These are phyloP conservation scores for Cetraspora pellucida DNA, from an alignment of 192 early-diverging fungal species.

Conservation along the genomic window DNA sequence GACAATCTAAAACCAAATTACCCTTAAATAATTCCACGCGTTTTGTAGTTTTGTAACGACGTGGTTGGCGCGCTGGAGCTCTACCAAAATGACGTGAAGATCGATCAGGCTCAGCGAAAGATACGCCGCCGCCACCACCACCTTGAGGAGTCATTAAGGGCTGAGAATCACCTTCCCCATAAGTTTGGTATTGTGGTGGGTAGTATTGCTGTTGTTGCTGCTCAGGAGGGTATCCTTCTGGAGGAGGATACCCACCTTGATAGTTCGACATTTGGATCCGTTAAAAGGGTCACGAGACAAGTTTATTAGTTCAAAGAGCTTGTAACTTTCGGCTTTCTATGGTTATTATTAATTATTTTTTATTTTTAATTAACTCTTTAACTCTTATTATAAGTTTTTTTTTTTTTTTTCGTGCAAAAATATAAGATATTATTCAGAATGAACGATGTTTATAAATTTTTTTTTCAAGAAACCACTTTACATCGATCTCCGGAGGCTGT, in stretches of 20 bases:
- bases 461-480: no score
- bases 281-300: no score
- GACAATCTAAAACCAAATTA: slow-evolving; percentile 75
- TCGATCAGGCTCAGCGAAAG: not conserved
- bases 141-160: not conserved
- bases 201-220: not conserved
- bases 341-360: no score
- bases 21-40: slow-evolving; percentile 67
- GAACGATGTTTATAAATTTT: no score
- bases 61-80: slow-evolving; percentile 48
- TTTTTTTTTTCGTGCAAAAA: no score
- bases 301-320: not conserved
- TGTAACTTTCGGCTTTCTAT: no score
- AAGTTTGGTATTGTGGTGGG: not conserved
- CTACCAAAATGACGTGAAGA: slow-evolving; percentile 40
- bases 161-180: not conserved
- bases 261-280: slow-evolving; percentile 16
- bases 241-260: slow-evolving; percentile 12
- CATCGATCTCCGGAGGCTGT: no score
- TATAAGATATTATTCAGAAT: no score
- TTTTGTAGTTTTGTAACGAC: slow-evolving; percentile 53
- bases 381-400: no score
- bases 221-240: not conserved
- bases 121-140: no score
- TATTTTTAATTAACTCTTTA: no score